These are phyloP conservation scores for Syncephalastrum contaminatum DNA, from an alignment of 371 early-diverging fungal species.

Conservation along the genomic window DNA sequence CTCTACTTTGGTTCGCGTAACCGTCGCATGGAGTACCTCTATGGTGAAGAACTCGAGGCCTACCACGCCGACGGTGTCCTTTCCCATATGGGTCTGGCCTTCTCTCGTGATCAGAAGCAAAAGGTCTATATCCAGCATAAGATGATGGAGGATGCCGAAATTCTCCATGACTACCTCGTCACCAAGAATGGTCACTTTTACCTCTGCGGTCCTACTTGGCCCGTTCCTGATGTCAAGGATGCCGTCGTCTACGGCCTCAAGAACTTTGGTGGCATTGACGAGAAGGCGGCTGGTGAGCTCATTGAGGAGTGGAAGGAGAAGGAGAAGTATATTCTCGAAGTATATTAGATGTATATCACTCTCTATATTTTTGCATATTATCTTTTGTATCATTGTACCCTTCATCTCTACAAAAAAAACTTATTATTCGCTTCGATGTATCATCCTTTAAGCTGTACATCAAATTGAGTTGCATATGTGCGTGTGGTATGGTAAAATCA, in stretches of 20 bases:
- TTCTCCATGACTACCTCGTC: constrained; percentile 74
- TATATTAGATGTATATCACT: constrained; percentile 60
- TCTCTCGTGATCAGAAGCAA: constrained; percentile 90
- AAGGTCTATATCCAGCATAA: constrained; percentile 96
- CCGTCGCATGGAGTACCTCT: constrained; percentile 89
- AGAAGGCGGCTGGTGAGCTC: constrained; percentile 63
- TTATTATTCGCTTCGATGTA: too few species aligned
- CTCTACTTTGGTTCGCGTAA: constrained; percentile 94
- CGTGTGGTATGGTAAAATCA: too few species aligned
- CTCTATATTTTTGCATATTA: background rate
- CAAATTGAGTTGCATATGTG: too few species aligned
- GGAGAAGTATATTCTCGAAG: constrained; percentile 90
- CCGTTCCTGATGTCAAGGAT: constrained; percentile 91
- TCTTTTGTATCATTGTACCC: background rate
- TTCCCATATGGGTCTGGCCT: constrained; percentile 85
- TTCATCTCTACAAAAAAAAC: constrained; percentile 1
- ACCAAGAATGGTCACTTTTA: constrained; percentile 84
- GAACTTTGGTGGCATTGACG: constrained; percentile 57
- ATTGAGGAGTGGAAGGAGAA: constrained; percentile 91
- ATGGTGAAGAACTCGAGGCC: constrained; percentile 93
- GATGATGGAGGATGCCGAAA: constrained; percentile 81
- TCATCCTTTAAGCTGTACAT: too few species aligned
- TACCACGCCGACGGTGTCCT: constrained; percentile 85
- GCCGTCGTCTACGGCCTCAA: constrained; percentile 82
- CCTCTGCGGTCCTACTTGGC: constrained; percentile 95